Conservation (phyloP, 2,329 filamentous ascomycete genomes). For the Colletotrichum phormii region DNA sequence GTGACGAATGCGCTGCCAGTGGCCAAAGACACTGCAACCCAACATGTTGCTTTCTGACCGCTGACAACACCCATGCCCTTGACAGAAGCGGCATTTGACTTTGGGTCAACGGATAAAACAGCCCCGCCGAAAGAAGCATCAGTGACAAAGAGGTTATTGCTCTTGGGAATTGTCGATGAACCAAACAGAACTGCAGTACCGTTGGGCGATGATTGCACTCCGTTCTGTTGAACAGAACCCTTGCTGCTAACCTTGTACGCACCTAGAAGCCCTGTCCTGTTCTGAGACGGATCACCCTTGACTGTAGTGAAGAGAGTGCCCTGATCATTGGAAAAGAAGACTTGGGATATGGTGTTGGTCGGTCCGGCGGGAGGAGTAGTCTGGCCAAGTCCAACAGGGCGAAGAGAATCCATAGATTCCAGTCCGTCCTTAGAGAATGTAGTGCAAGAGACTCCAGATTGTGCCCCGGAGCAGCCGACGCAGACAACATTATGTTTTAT, state of each 20-base stretch:
- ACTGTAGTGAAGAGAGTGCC: slow-evolving; percentile 65
- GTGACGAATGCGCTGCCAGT: slow-evolving; percentile 68
- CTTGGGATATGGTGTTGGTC: slow-evolving; percentile 68
- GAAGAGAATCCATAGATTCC: slow-evolving; percentile 55
- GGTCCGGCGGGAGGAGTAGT: slow-evolving; percentile 69
- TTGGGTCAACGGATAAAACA: slow-evolving; percentile 56
- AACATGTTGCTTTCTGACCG: slow-evolving; percentile 68
- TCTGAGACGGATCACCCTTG: slow-evolving; percentile 67
- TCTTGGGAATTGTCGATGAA: slow-evolving; percentile 56
- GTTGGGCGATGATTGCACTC: slow-evolving; percentile 54
- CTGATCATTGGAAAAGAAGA: slow-evolving; percentile 69
- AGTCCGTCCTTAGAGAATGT: slow-evolving; percentile 53
- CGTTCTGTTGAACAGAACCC: slow-evolving; percentile 40
- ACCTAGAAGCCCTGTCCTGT: slow-evolving; percentile 68
- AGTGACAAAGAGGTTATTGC: slow-evolving; percentile 61
- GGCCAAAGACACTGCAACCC: slow-evolving; percentile 61
- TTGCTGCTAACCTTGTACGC: slow-evolving; percentile 55
- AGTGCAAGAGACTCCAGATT: slow-evolving; percentile 58
- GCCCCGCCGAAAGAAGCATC: slow-evolving; percentile 69
- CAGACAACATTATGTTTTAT: slow-evolving; percentile 55
- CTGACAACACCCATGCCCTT: slow-evolving; percentile 55
- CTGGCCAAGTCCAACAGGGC: slow-evolving; percentile 63
- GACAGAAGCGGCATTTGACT: slow-evolving; percentile 46
- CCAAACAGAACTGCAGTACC: slow-evolving; percentile 72
- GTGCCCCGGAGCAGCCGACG: slow-evolving; percentile 57